Conservation (phyloP, 169 alveolate species). For the Plasmodium relictum region DNA sequence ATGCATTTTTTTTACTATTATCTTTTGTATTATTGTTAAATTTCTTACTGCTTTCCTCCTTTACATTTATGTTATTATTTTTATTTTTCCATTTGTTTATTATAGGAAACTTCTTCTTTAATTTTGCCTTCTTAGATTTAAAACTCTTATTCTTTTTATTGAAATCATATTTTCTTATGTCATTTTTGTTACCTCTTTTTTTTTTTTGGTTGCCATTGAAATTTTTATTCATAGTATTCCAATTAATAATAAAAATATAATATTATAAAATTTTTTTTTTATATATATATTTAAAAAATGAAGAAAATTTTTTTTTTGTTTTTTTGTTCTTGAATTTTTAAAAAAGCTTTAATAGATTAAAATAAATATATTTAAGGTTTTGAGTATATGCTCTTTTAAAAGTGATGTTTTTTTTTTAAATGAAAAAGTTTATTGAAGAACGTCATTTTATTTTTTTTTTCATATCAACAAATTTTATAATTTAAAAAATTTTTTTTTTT, state of each 20-base stretch:
- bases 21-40: constrained; percentile 19
- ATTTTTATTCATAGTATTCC: constrained; percentile 26
- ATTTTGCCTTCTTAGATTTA: constrained; percentile 39
- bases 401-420: too few species aligned
- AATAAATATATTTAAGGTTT: too few species aligned
- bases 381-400: too few species aligned
- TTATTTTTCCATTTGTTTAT: constrained; percentile 31
- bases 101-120: constrained; percentile 25
- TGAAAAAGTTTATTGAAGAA: too few species aligned
- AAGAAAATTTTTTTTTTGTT: not conserved
- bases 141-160: constrained; percentile 41
- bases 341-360: too few species aligned
- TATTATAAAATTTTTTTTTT: not conserved
- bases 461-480: too few species aligned
- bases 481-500: too few species aligned
- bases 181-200: constrained; percentile 3
- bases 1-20: constrained; percentile 13
- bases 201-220: constrained; percentile 8
- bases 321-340: too few species aligned
- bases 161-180: constrained; percentile 20
- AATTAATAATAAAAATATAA: not conserved
- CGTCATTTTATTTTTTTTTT: too few species aligned
- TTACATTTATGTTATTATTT: constrained; percentile 17
- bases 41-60: constrained; percentile 17
- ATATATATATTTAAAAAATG: not conserved